Evolutionary conservation across 148 eudicot genomes (phyloP).

Genomic region (Camellia japonica): DNA sequence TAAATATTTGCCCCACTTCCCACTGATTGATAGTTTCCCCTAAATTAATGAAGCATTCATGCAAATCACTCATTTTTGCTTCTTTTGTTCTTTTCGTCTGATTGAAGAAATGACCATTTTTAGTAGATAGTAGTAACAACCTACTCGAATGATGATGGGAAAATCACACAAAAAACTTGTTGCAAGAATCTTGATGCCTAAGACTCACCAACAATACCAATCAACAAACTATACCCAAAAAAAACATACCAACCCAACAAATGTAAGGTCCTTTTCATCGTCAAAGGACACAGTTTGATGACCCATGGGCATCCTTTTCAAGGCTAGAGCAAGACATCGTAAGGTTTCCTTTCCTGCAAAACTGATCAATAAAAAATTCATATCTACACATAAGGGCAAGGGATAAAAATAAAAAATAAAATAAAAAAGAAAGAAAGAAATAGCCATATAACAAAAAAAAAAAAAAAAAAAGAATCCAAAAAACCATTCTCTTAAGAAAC

Average conservation of each 20-base stretch:
- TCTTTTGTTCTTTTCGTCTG: too few species aligned
- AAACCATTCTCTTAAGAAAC: not conserved
- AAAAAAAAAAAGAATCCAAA: not conserved
- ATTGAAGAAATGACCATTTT: not conserved
- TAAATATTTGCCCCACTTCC: too few species aligned
- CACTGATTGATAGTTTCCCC: too few species aligned
- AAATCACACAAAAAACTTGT: not conserved
- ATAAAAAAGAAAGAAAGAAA: not conserved
- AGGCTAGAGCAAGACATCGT: conserved; percentile 88
- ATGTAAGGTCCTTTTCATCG: conserved; percentile 94
- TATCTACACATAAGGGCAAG: not conserved
- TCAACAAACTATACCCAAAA: conserved; percentile 26
- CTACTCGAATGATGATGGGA: not conserved
- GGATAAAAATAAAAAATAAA: too few species aligned
- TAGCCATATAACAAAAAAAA: conserved; percentile 3
- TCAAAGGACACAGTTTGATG: conserved; percentile 67
- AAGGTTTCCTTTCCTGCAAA: conserved; percentile 98
- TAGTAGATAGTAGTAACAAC: not conserved
- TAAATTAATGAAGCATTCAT: not conserved
- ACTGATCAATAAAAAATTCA: conserved; percentile 40
- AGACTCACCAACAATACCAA: conserved; percentile 10
- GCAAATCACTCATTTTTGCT: not conserved
- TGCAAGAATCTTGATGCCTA: conserved; percentile 1
- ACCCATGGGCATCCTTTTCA: conserved; percentile 76
- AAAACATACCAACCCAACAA: conserved; percentile 99